Conservation (phyloP, 2,329 filamentous ascomycete species). For the Apiospora kogelbergensis region DNA sequence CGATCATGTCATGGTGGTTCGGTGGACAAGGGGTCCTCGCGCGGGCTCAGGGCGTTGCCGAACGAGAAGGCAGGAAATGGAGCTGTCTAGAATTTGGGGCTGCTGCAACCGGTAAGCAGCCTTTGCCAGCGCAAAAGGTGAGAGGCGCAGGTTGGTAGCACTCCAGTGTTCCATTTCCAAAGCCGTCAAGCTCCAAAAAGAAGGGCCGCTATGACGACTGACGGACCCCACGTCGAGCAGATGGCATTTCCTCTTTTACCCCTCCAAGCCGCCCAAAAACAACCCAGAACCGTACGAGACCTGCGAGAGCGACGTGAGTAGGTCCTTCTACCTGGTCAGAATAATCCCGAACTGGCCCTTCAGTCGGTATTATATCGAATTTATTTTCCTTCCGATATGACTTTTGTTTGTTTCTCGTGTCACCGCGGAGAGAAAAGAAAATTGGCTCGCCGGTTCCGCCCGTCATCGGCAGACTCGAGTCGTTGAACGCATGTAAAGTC, state of each 20-base stretch:
- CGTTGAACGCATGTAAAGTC: neutral
- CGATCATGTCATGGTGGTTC: slow-evolving; percentile 3
- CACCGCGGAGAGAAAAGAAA: neutral
- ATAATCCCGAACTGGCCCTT: neutral
- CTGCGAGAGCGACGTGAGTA: neutral
- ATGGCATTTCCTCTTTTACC: slow-evolving; percentile 5
- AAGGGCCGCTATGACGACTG: slow-evolving; percentile 6
- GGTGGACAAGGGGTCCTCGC: neutral
- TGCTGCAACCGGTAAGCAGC: neutral
- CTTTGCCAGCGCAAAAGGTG: too few species aligned
- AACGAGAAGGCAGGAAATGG: neutral
- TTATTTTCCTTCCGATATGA: too few species aligned
- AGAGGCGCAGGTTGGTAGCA: neutral
- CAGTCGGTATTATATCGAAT: neutral
- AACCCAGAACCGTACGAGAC: slow-evolving; percentile 3
- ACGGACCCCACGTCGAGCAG: neutral
- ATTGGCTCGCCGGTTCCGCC: neutral
- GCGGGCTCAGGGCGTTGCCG: neutral
- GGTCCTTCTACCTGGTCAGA: slow-evolving; percentile 1
- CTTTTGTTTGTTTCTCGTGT: neutral
- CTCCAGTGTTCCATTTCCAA: neutral
- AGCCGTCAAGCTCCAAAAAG: neutral
- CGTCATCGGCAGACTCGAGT: neutral
- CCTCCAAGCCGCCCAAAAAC: slow-evolving; percentile 4
- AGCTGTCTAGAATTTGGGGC: neutral